Conservation (phyloP, 495 filamentous ascomycete genomes). For the Podospora tetraspora region DNA sequence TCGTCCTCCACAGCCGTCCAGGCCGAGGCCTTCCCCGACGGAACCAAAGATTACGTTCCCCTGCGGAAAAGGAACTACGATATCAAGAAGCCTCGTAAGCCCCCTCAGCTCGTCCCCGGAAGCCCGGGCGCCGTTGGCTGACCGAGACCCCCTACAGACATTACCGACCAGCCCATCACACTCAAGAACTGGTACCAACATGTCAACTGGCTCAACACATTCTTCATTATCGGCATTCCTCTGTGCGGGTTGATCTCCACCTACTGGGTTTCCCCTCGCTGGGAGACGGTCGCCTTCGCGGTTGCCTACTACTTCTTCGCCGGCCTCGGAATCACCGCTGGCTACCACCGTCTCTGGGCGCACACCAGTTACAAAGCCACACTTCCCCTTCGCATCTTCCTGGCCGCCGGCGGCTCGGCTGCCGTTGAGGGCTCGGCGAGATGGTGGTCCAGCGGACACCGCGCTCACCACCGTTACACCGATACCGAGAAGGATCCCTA, state of each 20-base stretch:
- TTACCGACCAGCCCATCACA: constrained; percentile 64
- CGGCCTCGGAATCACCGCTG: constrained; percentile 74
- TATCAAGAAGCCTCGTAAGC: constrained; percentile 40
- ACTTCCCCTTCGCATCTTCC: constrained; percentile 82
- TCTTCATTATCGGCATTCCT: constrained; percentile 81
- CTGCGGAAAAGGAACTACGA: constrained; percentile 43
- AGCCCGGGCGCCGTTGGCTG: constrained; percentile 7
- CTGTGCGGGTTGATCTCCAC: constrained; percentile 68
- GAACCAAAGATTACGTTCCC: constrained; percentile 45
- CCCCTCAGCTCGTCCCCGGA: not conserved
- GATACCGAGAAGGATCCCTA: constrained; percentile 99
- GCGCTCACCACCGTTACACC: constrained; percentile 97
- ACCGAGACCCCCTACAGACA: constrained; percentile 30
- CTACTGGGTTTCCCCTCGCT: constrained; percentile 72
- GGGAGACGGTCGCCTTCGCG: constrained; percentile 74
- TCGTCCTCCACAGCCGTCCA: constrained; percentile 35
- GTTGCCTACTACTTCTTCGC: constrained; percentile 89
- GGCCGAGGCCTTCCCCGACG: constrained; percentile 42
- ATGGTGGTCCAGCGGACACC: constrained; percentile 89
- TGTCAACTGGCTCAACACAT: constrained; percentile 91
- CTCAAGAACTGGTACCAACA: constrained; percentile 84
- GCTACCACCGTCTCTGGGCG: constrained; percentile 91
- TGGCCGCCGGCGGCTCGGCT: constrained; percentile 87
- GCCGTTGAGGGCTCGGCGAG: constrained; percentile 93
- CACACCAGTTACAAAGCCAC: constrained; percentile 93